phyloP scores from a whole-genome alignment of 1,284 basidiomycete genomes.

The Heterobasidion parviporum region DNA sequence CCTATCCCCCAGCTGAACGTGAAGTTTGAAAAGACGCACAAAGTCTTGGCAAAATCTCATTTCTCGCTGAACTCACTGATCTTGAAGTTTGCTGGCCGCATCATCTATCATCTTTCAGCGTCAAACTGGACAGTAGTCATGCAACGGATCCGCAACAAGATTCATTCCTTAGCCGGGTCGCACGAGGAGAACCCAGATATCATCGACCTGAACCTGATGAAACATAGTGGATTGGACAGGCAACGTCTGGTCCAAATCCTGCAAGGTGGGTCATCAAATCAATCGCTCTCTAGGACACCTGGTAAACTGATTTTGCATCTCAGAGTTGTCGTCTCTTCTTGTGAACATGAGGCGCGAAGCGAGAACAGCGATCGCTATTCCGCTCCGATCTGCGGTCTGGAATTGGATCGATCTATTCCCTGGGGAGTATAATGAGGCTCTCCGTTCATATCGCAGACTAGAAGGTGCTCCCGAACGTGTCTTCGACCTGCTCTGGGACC shows the following conservation, averaged over 20 bases:
- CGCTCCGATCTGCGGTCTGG: slow-evolving; percentile 81
- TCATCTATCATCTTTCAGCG: slow-evolving; percentile 84
- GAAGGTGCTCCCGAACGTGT: slow-evolving; percentile 80
- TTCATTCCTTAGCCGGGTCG: slow-evolving; percentile 52
- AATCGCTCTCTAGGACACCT: no score
- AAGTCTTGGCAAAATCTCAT: slow-evolving; percentile 49
- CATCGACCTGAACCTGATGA: slow-evolving; percentile 69
- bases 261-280: slow-evolving; percentile 37
- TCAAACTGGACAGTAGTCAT: slow-evolving; percentile 87
- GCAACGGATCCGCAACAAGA: slow-evolving; percentile 64
- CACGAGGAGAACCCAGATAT: slow-evolving; percentile 53
- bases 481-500: slow-evolving; percentile 67
- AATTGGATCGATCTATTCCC: slow-evolving; percentile 87
- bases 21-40: slow-evolving; percentile 61
- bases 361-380: slow-evolving; percentile 65
- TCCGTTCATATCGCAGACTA: slow-evolving; percentile 53
- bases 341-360: slow-evolving; percentile 78
- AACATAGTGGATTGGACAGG: slow-evolving; percentile 63
- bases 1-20: slow-evolving; percentile 36
- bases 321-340: slow-evolving; percentile 78
- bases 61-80: slow-evolving; percentile 54
- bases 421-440: slow-evolving; percentile 70
- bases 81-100: slow-evolving; percentile 63
- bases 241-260: slow-evolving; percentile 57
- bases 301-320: background rate